These are phyloP conservation scores for Rhizophora apiculata DNA, from an alignment of 345 rosid species.

Conservation along the genomic window DNA sequence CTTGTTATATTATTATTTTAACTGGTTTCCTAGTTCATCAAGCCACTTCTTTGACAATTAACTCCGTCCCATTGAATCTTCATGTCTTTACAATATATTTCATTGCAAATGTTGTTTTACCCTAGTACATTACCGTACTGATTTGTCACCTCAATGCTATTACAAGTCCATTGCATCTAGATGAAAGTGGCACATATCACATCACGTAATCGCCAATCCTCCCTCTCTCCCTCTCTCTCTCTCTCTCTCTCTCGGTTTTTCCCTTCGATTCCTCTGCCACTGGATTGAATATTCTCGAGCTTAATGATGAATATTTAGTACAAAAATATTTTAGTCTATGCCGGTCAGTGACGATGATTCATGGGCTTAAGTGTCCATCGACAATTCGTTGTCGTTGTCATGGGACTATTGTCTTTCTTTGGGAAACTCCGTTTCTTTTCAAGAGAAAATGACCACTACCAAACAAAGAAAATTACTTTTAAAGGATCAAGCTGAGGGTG, in stretches of 20 bases:
- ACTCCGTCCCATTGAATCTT: background rate
- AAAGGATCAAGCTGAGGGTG: slow-evolving; percentile 8
- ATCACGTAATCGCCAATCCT: slow-evolving; percentile 17
- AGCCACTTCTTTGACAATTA: background rate
- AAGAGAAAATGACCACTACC: slow-evolving; percentile 20
- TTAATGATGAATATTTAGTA: background rate
- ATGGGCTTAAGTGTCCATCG: background rate
- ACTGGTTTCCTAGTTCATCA: background rate
- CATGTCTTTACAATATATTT: background rate
- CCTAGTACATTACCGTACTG: slow-evolving; percentile 22
- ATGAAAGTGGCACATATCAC: slow-evolving; percentile 28
- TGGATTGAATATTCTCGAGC: slow-evolving; percentile 8
- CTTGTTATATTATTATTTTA: background rate
- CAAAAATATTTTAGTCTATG: background rate
- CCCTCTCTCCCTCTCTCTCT: too few relatives aligned
- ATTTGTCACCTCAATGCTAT: slow-evolving; percentile 28
- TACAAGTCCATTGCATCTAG: slow-evolving; percentile 3
- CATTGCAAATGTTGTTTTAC: background rate
- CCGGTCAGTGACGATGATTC: slow-evolving; percentile 13
- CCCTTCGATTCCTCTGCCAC: background rate
- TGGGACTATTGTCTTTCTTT: slow-evolving; percentile 25
- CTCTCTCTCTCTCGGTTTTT: too few relatives aligned
- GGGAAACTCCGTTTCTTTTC: slow-evolving; percentile 17
- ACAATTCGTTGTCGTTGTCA: slow-evolving; percentile 15
- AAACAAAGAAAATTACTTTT: slow-evolving; percentile 8